Evolutionary conservation across 148 eudicot species (phyloP), one percentile per base, ranked within the genome.

Genomic region (Camellia lanceoleosa): DNA sequence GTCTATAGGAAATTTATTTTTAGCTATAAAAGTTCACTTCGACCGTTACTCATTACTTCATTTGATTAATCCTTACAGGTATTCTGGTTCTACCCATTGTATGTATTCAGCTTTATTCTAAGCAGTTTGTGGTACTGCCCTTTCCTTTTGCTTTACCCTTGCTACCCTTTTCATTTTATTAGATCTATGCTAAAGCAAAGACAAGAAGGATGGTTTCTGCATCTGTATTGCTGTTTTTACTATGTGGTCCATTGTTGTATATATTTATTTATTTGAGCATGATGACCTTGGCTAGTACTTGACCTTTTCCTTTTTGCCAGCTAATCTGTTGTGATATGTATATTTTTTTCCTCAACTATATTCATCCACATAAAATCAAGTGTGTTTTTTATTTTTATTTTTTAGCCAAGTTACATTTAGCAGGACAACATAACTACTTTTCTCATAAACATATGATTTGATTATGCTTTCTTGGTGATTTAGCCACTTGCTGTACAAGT

Each of bases 21-120:
- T 42, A 11, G 75, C 8, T 61, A 47, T n/a, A 3, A 23, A n/a
- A 9, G 47, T 61, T 23, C 56, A 74, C 71, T 38, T 3, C 71
- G 12, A 77, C 41, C 49, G 64, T 8, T 78, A 61, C 51, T 71
- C 23, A 74, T 78, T 68, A 18, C 54, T 18, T 73, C 68, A 19
- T 80, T 44, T 78, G 13, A 23, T 79, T 78, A 63, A 73, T 83
- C 23, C 51, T 58, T 82, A 79, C 98, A 96, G 99, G 86, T 91
- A 43, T 87, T 87, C 55, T 96, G 99, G 99, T 96, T 96, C 88
- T 91, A 90, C 83, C 99, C 99, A 9, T 79, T 96, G 89, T 93
- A 92, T 78, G 77, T 89, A 74, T 91, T 88, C 91, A 96, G 99
- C 95, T 84, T 94, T 79, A 87, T 96, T 69, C 90, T 96, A 60